Evolutionary conservation across 1,139 yeast species (phyloP).

Genomic region (Nakaseomyces glabratus): DNA sequence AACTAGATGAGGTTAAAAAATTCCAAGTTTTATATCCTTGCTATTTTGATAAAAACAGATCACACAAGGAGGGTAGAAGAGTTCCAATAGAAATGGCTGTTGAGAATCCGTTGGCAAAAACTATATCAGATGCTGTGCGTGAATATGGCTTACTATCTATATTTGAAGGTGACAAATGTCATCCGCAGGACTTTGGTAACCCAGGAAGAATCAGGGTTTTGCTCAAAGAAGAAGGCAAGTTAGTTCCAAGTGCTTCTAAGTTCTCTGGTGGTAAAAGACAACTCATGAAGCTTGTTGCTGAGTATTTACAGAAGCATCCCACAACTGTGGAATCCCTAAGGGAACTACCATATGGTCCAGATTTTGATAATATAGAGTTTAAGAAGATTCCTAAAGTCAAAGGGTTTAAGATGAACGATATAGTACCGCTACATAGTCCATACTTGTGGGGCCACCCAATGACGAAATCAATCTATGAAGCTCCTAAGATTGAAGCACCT

Average conservation of each 20-base stretch:
- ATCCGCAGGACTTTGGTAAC: conserved; percentile 96
- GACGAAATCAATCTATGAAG: conserved; percentile 62
- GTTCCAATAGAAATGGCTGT: conserved; percentile 62
- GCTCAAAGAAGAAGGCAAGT: conserved; percentile 43
- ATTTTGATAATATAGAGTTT: conserved; percentile 42
- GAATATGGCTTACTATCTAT: conserved; percentile 34
- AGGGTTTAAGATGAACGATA: conserved; percentile 76
- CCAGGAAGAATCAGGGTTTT: conserved; percentile 86
- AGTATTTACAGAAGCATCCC: conserved; percentile 57
- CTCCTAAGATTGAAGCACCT: conserved; percentile 37
- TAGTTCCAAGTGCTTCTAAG: conserved; percentile 27
- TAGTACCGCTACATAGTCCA: conserved; percentile 77
- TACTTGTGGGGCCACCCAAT: conserved; percentile 78
- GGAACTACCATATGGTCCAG: conserved; percentile 45
- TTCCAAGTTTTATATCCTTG: conserved; percentile 83
- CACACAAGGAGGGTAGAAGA: conserved; percentile 77
- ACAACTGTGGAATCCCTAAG: conserved; percentile 59
- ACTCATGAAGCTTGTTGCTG: conserved; percentile 51
- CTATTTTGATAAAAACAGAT: conserved; percentile 73
- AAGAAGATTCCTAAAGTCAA: conserved; percentile 65
- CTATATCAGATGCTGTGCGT: conserved; percentile 57
- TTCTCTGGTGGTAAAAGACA: conserved; percentile 54
- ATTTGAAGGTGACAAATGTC: conserved; percentile 73
- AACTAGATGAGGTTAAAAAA: conserved; percentile 46
- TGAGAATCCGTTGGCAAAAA: conserved; percentile 77